phyloP scores from a whole-genome alignment of 495 filamentous ascomycete genomes.

The Pseudevernia furfuracea region DNA sequence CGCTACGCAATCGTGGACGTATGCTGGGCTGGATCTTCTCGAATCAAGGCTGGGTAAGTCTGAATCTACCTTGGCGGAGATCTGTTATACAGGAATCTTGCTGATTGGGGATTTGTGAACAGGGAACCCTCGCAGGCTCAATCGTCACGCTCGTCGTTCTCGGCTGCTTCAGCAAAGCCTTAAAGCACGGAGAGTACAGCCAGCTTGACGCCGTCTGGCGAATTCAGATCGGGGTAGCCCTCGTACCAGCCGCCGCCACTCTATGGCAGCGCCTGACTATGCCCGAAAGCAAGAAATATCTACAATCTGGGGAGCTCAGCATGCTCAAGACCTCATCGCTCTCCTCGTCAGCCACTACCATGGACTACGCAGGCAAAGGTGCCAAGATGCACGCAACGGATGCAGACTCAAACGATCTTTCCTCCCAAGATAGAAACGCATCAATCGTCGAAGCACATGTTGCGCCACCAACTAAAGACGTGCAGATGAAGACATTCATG shows the following conservation, averaged over 20 bases:
- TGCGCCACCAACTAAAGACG: constrained; percentile 50
- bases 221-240: constrained; percentile 66
- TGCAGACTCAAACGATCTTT: not conserved
- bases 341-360: constrained; percentile 64
- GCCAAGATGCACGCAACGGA: not conserved
- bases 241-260: constrained; percentile 67
- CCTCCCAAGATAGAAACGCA: constrained; percentile 49
- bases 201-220: constrained; percentile 73
- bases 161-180: constrained; percentile 63
- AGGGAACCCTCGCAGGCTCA: constrained; percentile 46
- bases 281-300: constrained; percentile 69
- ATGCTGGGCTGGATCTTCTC: constrained; percentile 88
- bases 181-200: constrained; percentile 51
- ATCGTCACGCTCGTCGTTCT: constrained; percentile 65
- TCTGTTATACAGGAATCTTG: not conserved
- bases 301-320: constrained; percentile 16
- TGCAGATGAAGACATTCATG: constrained; percentile 59
- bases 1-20: constrained; percentile 74
- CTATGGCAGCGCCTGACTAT: constrained; percentile 86
- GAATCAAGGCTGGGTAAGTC: constrained; percentile 74
- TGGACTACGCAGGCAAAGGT: constrained; percentile 55
- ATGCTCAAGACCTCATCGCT: constrained; percentile 46
- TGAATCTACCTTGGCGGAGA: not conserved
- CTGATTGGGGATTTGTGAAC: not conserved
- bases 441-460: constrained; percentile 38